Evolutionary conservation across 2,329 filamentous ascomycete genomes (phyloP).

Genomic region (Hypomyces perniciosus): DNA sequence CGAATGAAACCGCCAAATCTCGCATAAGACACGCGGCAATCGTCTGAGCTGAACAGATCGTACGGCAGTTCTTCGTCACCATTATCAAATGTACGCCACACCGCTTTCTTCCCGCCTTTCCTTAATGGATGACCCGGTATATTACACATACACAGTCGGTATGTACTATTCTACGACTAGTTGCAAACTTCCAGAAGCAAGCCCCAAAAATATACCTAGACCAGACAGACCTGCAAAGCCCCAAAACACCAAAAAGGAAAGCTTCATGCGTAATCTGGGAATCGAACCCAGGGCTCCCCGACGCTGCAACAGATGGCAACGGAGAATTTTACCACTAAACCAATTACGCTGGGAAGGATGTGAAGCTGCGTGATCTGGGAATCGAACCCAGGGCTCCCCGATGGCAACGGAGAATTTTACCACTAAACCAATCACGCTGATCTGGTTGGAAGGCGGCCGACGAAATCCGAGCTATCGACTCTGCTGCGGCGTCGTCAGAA

Average conservation of each 20-base stretch:
- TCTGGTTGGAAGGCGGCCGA: not conserved
- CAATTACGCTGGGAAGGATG: slow-evolving; percentile 8
- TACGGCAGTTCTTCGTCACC: too few species aligned
- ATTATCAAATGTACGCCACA: too few species aligned
- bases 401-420: slow-evolving; percentile 3
- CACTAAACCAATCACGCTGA: slow-evolving; percentile 14
- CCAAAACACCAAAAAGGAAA: slow-evolving; percentile 2
- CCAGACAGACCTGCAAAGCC: too few species aligned
- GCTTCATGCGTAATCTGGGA: slow-evolving; percentile 26
- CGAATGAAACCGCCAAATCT: too few species aligned
- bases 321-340: slow-evolving; percentile 30
- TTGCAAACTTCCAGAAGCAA: too few species aligned
- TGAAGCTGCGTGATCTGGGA: not conserved
- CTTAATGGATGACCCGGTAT: too few species aligned
- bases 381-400: slow-evolving; percentile 1
- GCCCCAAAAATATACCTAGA: too few species aligned
- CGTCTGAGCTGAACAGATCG: too few species aligned
- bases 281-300: slow-evolving; percentile 30
- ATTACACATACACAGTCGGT: too few species aligned
- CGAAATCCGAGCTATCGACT: not conserved
- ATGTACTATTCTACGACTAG: too few species aligned
- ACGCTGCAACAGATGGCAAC: slow-evolving; percentile 26
- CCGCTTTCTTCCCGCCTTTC: too few species aligned
- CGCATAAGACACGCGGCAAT: too few species aligned
- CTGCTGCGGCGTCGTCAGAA: slow-evolving; percentile 5